These are phyloP conservation scores for Solanum sejunctum DNA, from an alignment of 257 asterid species.

Conservation along the genomic window DNA sequence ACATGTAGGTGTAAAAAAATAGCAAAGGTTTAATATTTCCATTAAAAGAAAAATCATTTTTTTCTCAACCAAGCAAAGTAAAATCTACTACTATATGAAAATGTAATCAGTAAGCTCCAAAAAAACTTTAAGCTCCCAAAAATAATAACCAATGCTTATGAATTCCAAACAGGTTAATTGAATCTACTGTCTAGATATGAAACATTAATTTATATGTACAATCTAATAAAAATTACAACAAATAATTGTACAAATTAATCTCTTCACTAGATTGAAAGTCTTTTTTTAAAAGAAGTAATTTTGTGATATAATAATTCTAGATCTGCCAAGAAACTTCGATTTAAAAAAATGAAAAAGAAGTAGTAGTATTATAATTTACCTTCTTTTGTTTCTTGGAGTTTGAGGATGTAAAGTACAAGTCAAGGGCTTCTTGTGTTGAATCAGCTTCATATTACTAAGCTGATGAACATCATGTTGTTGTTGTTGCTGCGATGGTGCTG, in stretches of 20 bases:
- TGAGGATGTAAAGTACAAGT: slow-evolving; percentile 11
- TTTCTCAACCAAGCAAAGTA: not conserved
- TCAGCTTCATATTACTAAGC: not conserved
- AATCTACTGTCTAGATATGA: no score
- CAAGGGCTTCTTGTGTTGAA: slow-evolving; percentile 12
- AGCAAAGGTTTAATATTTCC: not conserved
- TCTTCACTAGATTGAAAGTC: no score
- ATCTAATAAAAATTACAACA: no score
- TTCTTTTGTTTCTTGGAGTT: slow-evolving; percentile 54
- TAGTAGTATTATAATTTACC: slow-evolving; percentile 20
- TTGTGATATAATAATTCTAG: not conserved
- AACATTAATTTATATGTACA: no score
- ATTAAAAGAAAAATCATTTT: not conserved
- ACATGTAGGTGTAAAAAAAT: not conserved
- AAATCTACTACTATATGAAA: not conserved
- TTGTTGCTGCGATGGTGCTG: not conserved
- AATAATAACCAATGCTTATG: no score
- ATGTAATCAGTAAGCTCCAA: not conserved
- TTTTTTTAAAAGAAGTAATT: no score
- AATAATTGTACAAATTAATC: no score
- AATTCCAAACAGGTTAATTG: no score
- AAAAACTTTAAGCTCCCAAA: no score
- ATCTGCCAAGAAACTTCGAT: not conserved
- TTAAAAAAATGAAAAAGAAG: not conserved
- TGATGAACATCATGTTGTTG: not conserved